Evolutionary conservation across 129 eudicot species (phyloP).

Genomic region (Dittrichia graveolens): DNA sequence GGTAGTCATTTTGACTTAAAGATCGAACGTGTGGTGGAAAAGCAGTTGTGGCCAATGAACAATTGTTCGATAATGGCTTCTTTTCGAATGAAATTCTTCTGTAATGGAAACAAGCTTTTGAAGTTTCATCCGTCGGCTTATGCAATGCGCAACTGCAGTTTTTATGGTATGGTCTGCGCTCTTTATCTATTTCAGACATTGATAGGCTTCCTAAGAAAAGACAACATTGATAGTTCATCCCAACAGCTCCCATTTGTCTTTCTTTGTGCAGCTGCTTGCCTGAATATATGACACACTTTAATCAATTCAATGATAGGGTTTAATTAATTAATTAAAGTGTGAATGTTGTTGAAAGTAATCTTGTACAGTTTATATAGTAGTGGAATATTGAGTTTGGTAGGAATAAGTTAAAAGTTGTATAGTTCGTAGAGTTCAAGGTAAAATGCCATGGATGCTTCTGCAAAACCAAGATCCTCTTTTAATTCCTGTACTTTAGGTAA

Average conservation of each 20-base stretch:
- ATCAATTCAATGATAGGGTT: neutral
- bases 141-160: slow-evolving; percentile 44
- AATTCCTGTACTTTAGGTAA: too few species aligned
- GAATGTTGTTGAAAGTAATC: too few species aligned
- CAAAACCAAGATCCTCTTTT: too few species aligned
- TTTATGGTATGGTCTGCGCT: slow-evolving; percentile 43
- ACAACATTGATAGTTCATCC: slow-evolving; percentile 1
- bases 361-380: too few species aligned
- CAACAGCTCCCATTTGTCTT: slow-evolving; percentile 24
- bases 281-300: neutral
- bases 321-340: too few species aligned
- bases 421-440: too few species aligned
- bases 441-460: too few species aligned
- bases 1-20: slow-evolving; percentile 5
- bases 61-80: slow-evolving; percentile 14
- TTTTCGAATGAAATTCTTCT: slow-evolving; percentile 29
- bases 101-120: slow-evolving; percentile 15
- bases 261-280: neutral
- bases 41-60: slow-evolving; percentile 17
- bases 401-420: too few species aligned
- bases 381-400: too few species aligned
- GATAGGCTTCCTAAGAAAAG: slow-evolving; percentile 30
- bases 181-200: slow-evolving; percentile 23
- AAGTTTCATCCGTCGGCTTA: slow-evolving; percentile 20
- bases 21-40: slow-evolving; percentile 12